Evolutionary conservation across 1,284 basidiomycete species (phyloP).

Genomic region (Quambalaria eucalypti): DNA sequence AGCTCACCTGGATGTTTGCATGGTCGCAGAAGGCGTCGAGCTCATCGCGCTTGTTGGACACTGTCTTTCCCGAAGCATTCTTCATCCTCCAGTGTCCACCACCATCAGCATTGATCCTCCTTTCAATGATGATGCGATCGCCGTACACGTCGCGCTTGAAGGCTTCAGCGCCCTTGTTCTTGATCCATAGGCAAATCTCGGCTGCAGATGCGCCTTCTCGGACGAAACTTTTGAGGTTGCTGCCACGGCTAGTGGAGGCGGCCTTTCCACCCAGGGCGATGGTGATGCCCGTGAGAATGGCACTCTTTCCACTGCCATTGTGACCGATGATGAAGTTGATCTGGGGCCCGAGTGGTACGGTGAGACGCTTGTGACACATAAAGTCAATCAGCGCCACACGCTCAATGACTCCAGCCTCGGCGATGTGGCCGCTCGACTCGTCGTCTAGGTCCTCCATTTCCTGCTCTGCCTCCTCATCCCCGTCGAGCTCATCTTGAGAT

Average conservation of each 20-base stretch:
- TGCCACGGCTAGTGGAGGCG: conserved; percentile 66
- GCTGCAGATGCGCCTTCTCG: conserved; percentile 71
- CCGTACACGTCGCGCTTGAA: conserved; percentile 75
- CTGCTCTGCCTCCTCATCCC: no score
- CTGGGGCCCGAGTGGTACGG: conserved; percentile 69
- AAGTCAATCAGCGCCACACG: conserved; percentile 80
- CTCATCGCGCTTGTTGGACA: conserved; percentile 76
- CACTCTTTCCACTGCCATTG: conserved; percentile 70
- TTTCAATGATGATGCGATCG: conserved; percentile 72
- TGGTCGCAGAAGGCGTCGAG: conserved; percentile 81
- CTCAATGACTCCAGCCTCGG: conserved; percentile 78
- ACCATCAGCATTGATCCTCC: conserved; percentile 69
- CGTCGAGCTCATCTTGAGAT: no score
- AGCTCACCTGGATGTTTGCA: conserved; percentile 90
- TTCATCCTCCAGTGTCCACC: conserved; percentile 73
- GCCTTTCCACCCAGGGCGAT: conserved; percentile 90
- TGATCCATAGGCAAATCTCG: conserved; percentile 69
- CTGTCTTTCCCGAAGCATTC: conserved; percentile 56
- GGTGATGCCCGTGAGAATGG: conserved; percentile 84
- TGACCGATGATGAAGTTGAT: conserved; percentile 94
- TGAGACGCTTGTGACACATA: conserved; percentile 83
- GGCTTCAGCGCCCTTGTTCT: conserved; percentile 82
- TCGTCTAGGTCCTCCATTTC: neutral
- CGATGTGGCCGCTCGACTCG: conserved; percentile 33
- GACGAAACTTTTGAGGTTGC: conserved; percentile 78